Conservation (phyloP, 164 flowering plant genomes). For the Magnolia officinalis region DNA sequence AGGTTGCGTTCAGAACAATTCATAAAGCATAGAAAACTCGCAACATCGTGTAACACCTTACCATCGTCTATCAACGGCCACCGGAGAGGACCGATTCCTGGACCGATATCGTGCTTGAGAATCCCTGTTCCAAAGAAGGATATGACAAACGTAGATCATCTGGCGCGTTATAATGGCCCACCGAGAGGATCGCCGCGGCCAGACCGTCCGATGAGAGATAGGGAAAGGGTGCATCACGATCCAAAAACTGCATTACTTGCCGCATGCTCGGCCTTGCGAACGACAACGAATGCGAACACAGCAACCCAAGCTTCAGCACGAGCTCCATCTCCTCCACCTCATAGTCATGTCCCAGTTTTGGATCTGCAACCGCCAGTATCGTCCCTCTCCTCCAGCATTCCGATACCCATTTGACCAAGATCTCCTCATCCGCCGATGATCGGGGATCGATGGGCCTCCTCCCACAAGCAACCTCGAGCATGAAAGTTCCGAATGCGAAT, state of each 20-base stretch:
- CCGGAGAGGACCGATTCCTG: slow-evolving; percentile 1
- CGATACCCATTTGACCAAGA: slow-evolving; percentile 24
- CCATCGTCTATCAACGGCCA: slow-evolving; percentile 1
- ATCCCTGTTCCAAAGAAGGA: not conserved
- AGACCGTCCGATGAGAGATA: not conserved
- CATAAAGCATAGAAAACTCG: not conserved
- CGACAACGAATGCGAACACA: slow-evolving; percentile 10
- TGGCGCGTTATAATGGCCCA: too few species aligned
- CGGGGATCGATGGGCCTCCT: too few species aligned
- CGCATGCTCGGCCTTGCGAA: slow-evolving; percentile 14
- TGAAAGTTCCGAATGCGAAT: slow-evolving; percentile 27
- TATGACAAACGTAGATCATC: not conserved
- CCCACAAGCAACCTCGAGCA: slow-evolving; percentile 36
- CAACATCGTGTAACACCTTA: too few species aligned
- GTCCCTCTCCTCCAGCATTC: not conserved
- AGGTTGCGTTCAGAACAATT: too few species aligned
- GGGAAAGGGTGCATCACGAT: slow-evolving; percentile 3
- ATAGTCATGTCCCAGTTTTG: slow-evolving; percentile 7
- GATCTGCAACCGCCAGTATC: slow-evolving; percentile 12
- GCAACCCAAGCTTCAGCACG: slow-evolving; percentile 20
- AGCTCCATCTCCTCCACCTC: slow-evolving; percentile 11
- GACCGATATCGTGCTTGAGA: not conserved
- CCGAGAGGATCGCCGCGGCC: not conserved
- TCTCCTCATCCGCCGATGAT: slow-evolving; percentile 10
- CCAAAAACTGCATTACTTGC: slow-evolving; percentile 12